These are phyloP conservation scores for Otatea glauca DNA, from an alignment of 176 grass and related monocot species.

Conservation along the genomic window DNA sequence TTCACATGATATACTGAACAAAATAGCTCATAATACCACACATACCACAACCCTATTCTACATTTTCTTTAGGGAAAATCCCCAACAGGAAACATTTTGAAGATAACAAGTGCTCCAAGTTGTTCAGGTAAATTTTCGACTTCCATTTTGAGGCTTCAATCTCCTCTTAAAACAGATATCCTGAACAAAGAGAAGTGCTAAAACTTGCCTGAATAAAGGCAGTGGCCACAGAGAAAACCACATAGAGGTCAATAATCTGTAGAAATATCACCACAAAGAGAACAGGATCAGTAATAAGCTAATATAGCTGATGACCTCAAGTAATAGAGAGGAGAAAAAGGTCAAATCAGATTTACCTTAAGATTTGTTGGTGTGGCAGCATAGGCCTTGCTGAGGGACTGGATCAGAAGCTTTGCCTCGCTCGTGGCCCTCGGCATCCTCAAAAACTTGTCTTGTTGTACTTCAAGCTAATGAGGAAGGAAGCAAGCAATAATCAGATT, in stretches of 20 bases:
- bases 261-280: conserved; percentile 17
- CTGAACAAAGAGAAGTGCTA: background rate
- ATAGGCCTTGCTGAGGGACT: conserved; percentile 80
- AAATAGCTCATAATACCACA: background rate
- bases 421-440: conserved; percentile 66
- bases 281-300: background rate
- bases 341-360: conserved; percentile 44
- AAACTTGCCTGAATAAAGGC: conserved; percentile 65
- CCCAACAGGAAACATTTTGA: background rate
- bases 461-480: background rate
- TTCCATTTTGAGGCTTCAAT: background rate
- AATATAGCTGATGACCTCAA: too few relatives aligned
- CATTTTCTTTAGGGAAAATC: background rate
- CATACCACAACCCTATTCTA: background rate
- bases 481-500: background rate
- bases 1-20: background rate
- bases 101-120: background rate
- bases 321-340: background rate
- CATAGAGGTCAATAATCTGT: conserved; percentile 90
- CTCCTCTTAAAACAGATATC: conserved; percentile 3
- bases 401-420: conserved; percentile 73
- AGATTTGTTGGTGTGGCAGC: conserved; percentile 78
- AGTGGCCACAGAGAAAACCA: conserved; percentile 64
- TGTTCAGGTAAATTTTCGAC: background rate
- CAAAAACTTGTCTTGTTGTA: background rate